Conservation (phyloP, 345 rosid genomes). For the Citrus trifoliata region DNA sequence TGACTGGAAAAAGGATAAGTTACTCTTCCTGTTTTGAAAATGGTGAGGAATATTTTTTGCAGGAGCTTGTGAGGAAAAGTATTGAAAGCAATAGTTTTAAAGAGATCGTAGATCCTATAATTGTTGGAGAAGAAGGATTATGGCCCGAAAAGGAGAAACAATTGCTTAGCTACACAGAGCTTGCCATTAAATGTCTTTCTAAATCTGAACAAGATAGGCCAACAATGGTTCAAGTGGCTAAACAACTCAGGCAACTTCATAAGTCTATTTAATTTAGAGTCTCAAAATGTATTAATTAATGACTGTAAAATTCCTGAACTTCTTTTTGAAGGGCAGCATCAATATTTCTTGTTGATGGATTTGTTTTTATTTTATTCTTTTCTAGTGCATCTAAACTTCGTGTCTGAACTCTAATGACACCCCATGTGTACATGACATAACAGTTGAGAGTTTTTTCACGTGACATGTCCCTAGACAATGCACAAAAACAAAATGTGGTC, state of each 20-base stretch:
- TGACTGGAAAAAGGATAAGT: neutral
- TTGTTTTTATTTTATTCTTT: no score
- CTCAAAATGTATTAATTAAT: neutral
- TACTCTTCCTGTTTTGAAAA: neutral
- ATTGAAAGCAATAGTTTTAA: neutral
- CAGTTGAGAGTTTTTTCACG: no score
- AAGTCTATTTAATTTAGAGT: neutral
- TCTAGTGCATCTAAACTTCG: no score
- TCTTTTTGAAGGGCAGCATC: neutral
- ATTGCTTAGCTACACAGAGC: neutral
- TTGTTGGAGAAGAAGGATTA: neutral
- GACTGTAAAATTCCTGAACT: neutral
- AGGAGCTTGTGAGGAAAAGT: neutral
- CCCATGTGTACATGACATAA: no score
- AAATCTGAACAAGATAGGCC: slow-evolving; percentile 5
- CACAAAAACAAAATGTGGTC: no score
- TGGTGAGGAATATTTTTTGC: neutral
- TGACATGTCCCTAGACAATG: no score
- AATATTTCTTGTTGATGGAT: no score
- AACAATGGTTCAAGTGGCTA: slow-evolving; percentile 18
- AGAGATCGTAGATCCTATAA: slow-evolving; percentile 1
- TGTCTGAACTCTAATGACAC: no score
- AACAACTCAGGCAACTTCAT: slow-evolving; percentile 5
- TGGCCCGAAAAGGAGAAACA: slow-evolving; percentile 9
- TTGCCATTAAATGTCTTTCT: neutral